These are phyloP conservation scores for Paracamarosporium sp. DNA, from an alignment of 2,329 filamentous ascomycete species.

Conservation along the genomic window DNA sequence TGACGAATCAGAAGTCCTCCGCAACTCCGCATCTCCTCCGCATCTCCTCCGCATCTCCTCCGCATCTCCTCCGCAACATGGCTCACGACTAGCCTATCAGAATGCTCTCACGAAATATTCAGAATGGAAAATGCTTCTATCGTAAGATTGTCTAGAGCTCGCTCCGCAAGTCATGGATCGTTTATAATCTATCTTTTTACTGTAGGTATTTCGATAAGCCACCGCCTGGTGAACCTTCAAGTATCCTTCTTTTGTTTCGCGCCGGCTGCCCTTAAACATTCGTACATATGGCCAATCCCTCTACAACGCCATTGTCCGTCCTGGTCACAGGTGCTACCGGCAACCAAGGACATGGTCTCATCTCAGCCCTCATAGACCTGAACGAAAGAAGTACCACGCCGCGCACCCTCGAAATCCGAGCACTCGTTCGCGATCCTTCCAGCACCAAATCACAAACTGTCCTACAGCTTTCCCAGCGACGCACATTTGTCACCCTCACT, in stretches of 20 bases:
- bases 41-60: not conserved
- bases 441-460: not conserved
- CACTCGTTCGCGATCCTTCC: not conserved
- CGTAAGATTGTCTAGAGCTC: not conserved
- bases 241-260: not conserved
- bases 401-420: not conserved
- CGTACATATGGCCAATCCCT: not conserved
- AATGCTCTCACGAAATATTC: not conserved
- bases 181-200: not conserved
- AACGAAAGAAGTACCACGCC: not conserved
- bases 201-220: not conserved
- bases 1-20: not conserved
- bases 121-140: too few species aligned
- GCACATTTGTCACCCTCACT: not conserved
- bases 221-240: not conserved
- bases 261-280: not conserved
- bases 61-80: not conserved
- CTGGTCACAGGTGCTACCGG: not conserved
- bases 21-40: constrained; percentile 1
- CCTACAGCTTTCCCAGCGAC: not conserved
- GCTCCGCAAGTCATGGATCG: not conserved
- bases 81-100: not conserved
- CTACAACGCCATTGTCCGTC: not conserved
- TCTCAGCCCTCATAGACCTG: not conserved
- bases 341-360: not conserved